Evolutionary conservation across 768 basidiomycete species (phyloP).

Genomic region (Leccinum imitatum): DNA sequence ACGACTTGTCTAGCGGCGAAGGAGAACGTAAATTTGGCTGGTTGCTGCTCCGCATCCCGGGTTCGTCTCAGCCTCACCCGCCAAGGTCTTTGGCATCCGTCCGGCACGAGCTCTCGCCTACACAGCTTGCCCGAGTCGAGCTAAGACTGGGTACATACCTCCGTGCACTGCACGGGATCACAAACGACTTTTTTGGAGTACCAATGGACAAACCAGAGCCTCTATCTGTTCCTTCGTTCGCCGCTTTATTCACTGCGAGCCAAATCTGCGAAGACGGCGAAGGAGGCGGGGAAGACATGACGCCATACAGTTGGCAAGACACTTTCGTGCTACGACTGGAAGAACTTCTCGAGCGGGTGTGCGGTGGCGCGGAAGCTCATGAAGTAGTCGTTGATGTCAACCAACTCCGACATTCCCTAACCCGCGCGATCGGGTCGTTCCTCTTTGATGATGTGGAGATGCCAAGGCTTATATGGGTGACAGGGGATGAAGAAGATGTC

Average conservation of each 20-base stretch:
- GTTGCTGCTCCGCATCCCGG: conserved; percentile 35
- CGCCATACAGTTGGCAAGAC: conserved; percentile 70
- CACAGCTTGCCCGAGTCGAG: conserved; percentile 49
- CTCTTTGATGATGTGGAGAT: conserved; percentile 78
- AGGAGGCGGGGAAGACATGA: conserved; percentile 25
- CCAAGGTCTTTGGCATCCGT: conserved; percentile 36
- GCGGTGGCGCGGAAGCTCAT: conserved; percentile 22
- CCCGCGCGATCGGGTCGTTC: conserved; percentile 71
- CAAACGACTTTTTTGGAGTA: conserved; percentile 75
- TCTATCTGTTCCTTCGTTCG: conserved; percentile 26
- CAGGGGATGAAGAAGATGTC: conserved; percentile 57
- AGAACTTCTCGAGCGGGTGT: conserved; percentile 47
- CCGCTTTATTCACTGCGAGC: conserved; percentile 3
- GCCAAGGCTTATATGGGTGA: conserved; percentile 65
- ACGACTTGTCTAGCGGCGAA: conserved; percentile 41
- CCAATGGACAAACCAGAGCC: conserved; percentile 39
- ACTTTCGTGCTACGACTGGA: conserved; percentile 65
- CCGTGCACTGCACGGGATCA: conserved; percentile 63
- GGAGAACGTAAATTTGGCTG: conserved; percentile 26
- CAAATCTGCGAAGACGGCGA: conserved; percentile 8
- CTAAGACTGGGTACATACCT: conserved; percentile 61
- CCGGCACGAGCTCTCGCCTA: conserved; percentile 34
- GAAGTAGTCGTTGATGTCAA: conserved; percentile 31
- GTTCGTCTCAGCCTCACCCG: conserved; percentile 37
- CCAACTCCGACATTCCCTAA: conserved; percentile 50